Base-by-base conservation (phyloP, 306 rosid genomes). In the Dalbergia cochinchinensis region DNA sequence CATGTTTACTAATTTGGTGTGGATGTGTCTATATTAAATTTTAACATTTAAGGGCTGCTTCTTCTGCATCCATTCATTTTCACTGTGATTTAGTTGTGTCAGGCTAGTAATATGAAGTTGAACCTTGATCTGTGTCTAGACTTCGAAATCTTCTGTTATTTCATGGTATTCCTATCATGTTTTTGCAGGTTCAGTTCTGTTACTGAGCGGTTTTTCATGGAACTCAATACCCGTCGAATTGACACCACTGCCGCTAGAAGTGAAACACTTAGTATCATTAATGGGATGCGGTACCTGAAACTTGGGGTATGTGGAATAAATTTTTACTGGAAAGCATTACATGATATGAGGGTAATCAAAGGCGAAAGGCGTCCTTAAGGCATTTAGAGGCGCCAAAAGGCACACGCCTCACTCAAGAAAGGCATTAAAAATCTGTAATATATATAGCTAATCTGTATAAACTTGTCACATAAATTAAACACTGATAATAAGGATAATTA, bases 271-370 rank as follows among this genome's bases (percentile, higher is more conserved):
- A 93, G 97, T 71, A 96, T 93, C 88, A 93, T 96, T 68, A 91
- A 91, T 85, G 99, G 99, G 81, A 93, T 96, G 99, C 99, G 97
- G 85, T 96, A 96, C 90, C 90, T 96, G 85, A 96, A 91, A 77
- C 89, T 96, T 71, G 99, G 99, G 97, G 99, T 96, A 86, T 74
- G 97, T 82, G 71, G 79, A 64, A 61, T 80, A 45, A 59, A 33
- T 81, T 57, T 82, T 71, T 73, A 11, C 45, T 71, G 19, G 74
- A 85, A 82, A 78, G 65, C 55, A 67, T 76, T 65, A 26, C 65
- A 15, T 74, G 59, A 85, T 65, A 26, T 26, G 3, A 26, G 31
- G 31, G 31, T 26, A 26, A 26, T 26, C 31, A 26, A 26, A 26
- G 31, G 31, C 31, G 31, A 26, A 26, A 26, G 31, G 31, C 31